phyloP scores from a whole-genome alignment of 192 early-diverging fungal species.

The Allomyces macrogynus region DNA sequence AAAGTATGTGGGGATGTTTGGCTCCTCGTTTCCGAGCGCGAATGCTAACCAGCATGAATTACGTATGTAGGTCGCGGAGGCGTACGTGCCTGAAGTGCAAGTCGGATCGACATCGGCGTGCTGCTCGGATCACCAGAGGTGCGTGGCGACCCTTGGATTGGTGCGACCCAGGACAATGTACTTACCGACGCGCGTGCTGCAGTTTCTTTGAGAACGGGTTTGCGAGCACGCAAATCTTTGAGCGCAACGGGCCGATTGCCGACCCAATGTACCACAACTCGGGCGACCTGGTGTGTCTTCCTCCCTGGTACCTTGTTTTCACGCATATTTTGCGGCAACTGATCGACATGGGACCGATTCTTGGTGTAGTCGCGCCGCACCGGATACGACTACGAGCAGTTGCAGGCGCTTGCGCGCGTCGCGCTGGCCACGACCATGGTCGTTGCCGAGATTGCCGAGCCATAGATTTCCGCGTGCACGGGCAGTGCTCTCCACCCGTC shows the following conservation, averaged over 20 bases:
- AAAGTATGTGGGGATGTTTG: too few relatives aligned
- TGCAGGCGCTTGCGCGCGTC: slow-evolving; percentile 16
- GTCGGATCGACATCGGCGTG: slow-evolving; percentile 17
- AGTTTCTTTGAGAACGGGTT: slow-evolving; percentile 20
- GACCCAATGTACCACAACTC: slow-evolving; percentile 25
- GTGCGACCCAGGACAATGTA: too few relatives aligned
- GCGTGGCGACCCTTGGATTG: too few relatives aligned
- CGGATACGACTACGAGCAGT: slow-evolving; percentile 20
- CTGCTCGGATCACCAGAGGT: slow-evolving; percentile 20
- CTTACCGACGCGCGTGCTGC: not conserved
- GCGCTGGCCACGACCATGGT: slow-evolving; percentile 19
- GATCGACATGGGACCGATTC: too few relatives aligned
- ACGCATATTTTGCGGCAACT: too few relatives aligned
- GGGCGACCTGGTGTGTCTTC: slow-evolving; percentile 9
- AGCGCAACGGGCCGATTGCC: slow-evolving; percentile 22
- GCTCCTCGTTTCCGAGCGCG: too few relatives aligned
- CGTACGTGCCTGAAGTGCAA: slow-evolving; percentile 16
- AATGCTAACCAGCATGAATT: not conserved
- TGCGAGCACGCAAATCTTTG: slow-evolving; percentile 19
- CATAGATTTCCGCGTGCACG: too few relatives aligned
- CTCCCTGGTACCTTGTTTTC: too few relatives aligned
- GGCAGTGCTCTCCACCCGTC: too few relatives aligned
- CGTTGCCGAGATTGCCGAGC: slow-evolving; percentile 11
- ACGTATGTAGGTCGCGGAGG: slow-evolving; percentile 13
- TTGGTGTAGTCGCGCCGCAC: slow-evolving; percentile 7